Evolutionary conservation across 148 eudicot species (phyloP).

Genomic region (Silene latifolia): DNA sequence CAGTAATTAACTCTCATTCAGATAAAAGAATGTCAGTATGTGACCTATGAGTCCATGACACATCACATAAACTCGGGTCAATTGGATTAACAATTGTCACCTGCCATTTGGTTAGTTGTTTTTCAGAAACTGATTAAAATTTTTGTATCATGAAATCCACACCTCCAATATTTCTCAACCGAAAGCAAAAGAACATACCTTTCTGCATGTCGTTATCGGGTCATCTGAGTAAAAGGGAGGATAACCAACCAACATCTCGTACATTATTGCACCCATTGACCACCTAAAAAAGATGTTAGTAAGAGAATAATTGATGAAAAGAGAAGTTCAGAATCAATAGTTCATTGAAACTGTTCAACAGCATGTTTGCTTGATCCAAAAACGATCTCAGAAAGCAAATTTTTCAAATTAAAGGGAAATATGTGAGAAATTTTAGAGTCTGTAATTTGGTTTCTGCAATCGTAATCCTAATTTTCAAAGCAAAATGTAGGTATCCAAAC

Average conservation of each 20-base stretch:
- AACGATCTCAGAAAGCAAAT: background rate
- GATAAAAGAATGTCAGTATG: background rate
- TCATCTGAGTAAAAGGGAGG: conserved; percentile 97
- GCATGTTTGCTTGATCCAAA: background rate
- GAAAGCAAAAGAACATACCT: conserved; percentile 46
- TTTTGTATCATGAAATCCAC: background rate
- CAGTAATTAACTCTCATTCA: background rate
- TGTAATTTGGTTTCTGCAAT: too few relatives aligned
- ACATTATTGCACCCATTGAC: conserved; percentile 97
- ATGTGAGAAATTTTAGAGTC: too few relatives aligned
- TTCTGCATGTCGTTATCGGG: conserved; percentile 86
- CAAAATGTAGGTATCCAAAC: too few relatives aligned
- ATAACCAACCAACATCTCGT: conserved; percentile 96
- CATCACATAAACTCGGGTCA: conserved; percentile 5
- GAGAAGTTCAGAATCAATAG: background rate
- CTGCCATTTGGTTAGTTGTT: background rate
- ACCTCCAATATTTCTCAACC: conserved; percentile 9
- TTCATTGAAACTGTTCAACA: background rate
- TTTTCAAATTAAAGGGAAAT: background rate
- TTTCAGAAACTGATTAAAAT: conserved; percentile 2
- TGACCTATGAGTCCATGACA: conserved; percentile 21
- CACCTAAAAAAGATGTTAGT: conserved; percentile 60
- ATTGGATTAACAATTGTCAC: background rate
- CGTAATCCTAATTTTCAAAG: too few relatives aligned
- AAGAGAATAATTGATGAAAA: conserved; percentile 5